These are phyloP conservation scores for Candida rishiriensis DNA, from an alignment of 805 yeast species.

Conservation along the genomic window DNA sequence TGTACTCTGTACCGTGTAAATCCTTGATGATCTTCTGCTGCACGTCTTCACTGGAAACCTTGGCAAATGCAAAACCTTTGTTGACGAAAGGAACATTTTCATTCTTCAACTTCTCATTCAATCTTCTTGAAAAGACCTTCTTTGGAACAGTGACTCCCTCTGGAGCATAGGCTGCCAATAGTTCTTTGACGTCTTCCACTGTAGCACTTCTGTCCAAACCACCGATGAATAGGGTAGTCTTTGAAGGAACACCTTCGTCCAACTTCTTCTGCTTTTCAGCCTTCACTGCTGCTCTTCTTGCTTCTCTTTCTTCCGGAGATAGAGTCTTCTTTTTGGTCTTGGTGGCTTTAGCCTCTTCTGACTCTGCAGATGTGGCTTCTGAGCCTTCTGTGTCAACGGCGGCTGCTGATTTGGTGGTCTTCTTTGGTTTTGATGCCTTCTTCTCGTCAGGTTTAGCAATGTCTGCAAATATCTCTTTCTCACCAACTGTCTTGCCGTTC, in stretches of 20 bases:
- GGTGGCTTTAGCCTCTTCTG: slow-evolving; percentile 3
- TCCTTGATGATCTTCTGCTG: slow-evolving; percentile 52
- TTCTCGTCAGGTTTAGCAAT: slow-evolving; percentile 40
- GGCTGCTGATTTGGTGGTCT: slow-evolving; percentile 5
- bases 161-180: slow-evolving; percentile 47
- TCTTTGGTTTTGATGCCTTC: slow-evolving; percentile 15
- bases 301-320: neutral
- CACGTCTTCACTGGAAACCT: slow-evolving; percentile 41
- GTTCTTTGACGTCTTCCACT: slow-evolving; percentile 39
- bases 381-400: neutral
- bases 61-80: slow-evolving; percentile 64
- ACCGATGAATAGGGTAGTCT: slow-evolving; percentile 56
- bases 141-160: slow-evolving; percentile 58
- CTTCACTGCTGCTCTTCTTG: slow-evolving; percentile 14
- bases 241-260: slow-evolving; percentile 50
- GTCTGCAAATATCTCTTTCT: slow-evolving; percentile 44
- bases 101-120: slow-evolving; percentile 40
- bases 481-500: slow-evolving; percentile 27
- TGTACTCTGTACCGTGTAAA: slow-evolving; percentile 60
- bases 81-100: slow-evolving; percentile 45
- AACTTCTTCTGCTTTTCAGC: slow-evolving; percentile 30
- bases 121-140: slow-evolving; percentile 39
- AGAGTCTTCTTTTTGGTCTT: slow-evolving; percentile 10
- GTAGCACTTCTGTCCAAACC: slow-evolving; percentile 52
- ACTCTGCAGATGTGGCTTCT: slow-evolving; percentile 9